phyloP scores from a whole-genome alignment of 345 rosid genomes.

The Euphorbia lathyris region DNA sequence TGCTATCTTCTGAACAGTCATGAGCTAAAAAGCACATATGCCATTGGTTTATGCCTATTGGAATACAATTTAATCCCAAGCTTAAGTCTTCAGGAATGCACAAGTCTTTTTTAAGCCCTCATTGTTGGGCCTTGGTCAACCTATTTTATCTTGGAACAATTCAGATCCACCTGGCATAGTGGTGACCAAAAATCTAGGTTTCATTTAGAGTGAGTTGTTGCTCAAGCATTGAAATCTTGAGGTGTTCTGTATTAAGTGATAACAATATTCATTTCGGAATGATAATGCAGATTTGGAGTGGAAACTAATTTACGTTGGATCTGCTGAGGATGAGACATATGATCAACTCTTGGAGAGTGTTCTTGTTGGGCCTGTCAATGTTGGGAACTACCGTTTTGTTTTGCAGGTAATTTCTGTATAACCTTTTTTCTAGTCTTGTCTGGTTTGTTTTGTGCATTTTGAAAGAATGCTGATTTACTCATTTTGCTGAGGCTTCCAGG shows the following conservation, averaged over 20 bases:
- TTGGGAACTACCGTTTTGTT: constrained; percentile 86
- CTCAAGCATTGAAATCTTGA: neutral
- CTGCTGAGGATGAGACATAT: constrained; percentile 91
- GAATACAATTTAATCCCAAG: neutral
- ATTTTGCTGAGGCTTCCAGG: constrained; percentile 40
- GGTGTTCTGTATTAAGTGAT: neutral
- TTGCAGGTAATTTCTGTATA: constrained; percentile 49
- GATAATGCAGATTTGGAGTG: constrained; percentile 72
- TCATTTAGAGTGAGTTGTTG: too few relatives aligned
- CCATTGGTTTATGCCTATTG: too few relatives aligned
- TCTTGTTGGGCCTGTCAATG: constrained; percentile 90
- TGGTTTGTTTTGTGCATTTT: neutral
- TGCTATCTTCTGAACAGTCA: neutral
- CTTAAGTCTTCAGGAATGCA: neutral
- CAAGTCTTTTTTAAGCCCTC: neutral
- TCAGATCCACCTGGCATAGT: too few relatives aligned
- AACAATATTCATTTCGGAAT: neutral
- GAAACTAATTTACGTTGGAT: constrained; percentile 95
- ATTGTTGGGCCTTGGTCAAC: too few relatives aligned
- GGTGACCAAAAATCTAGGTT: too few relatives aligned
- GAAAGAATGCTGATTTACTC: neutral
- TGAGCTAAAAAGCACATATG: neutral
- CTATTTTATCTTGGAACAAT: too few relatives aligned
- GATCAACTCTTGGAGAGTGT: constrained; percentile 87
- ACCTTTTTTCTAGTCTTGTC: neutral